Conservation (phyloP, 331 rosid species). For the Rhamnella rubrinervis region DNA sequence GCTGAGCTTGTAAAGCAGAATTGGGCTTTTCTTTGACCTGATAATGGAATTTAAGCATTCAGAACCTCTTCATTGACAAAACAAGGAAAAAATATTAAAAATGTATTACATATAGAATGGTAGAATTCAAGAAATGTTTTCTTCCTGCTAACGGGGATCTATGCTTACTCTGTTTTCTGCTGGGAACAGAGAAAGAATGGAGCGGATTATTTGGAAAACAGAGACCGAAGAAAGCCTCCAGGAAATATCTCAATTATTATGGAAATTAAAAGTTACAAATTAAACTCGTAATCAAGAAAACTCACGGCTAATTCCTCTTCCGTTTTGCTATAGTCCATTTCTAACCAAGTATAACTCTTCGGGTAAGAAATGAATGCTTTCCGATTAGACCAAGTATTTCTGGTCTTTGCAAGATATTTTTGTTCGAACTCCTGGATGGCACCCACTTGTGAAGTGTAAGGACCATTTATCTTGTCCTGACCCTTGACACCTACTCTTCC, state of each 20-base stretch:
- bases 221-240: neutral
- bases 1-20: slow-evolving; percentile 49
- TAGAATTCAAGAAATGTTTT: slow-evolving; percentile 1
- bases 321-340: slow-evolving; percentile 78
- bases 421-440: slow-evolving; percentile 69
- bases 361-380: slow-evolving; percentile 53
- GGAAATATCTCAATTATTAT: slow-evolving; percentile 1
- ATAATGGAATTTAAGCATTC: slow-evolving; percentile 28
- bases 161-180: neutral
- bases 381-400: slow-evolving; percentile 69
- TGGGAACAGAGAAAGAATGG: neutral
- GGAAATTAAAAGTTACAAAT: slow-evolving; percentile 20
- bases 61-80: neutral
- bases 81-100: neutral
- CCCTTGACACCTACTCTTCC: slow-evolving; percentile 96
- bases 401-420: slow-evolving; percentile 76
- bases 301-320: slow-evolving; percentile 62
- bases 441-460: slow-evolving; percentile 46
- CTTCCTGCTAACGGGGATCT: slow-evolving; percentile 4
- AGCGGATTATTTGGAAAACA: too few species aligned
- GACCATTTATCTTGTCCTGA: slow-evolving; percentile 70
- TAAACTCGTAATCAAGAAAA: slow-evolving; percentile 23
- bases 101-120: slow-evolving; percentile 2
- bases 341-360: slow-evolving; percentile 72
- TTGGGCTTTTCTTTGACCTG: slow-evolving; percentile 50